phyloP scores from a whole-genome alignment of 2,329 filamentous ascomycete species.

The Cordyceps javanica region DNA sequence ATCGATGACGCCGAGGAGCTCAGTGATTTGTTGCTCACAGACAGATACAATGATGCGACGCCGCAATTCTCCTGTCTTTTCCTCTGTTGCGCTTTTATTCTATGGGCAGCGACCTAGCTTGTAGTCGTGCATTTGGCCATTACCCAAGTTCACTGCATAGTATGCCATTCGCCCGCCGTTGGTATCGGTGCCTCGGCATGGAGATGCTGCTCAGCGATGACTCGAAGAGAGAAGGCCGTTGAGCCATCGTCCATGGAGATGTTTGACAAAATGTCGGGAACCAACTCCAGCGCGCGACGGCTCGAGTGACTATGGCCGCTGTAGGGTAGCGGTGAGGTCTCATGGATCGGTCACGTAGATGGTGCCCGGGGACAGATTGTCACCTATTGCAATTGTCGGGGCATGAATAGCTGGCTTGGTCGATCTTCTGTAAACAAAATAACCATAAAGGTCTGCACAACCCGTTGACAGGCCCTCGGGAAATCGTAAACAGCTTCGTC shows the following conservation, averaged over 20 bases:
- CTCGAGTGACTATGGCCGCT: neutral
- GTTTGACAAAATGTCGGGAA: no score
- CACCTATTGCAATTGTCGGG: neutral
- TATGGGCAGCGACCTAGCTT: neutral
- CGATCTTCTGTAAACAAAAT: neutral
- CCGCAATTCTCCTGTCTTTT: no score
- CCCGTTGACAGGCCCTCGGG: neutral
- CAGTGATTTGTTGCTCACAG: neutral
- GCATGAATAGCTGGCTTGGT: neutral
- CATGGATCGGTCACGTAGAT: neutral
- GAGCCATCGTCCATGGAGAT: neutral
- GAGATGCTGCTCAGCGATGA: no score
- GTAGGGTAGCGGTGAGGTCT: neutral
- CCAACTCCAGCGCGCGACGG: no score
- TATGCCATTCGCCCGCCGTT: no score
- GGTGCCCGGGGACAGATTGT: neutral
- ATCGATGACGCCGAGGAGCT: neutral
- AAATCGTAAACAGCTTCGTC: neutral
- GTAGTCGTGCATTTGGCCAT: no score
- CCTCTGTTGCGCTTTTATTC: neutral
- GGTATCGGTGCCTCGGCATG: no score
- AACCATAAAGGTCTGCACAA: neutral
- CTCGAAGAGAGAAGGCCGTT: no score
- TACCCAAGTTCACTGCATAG: no score
- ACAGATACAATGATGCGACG: neutral